A percentile compares a stretch with the other conserved stretches of the same genome.
phyloP scores from a whole-genome alignment of 768 basidiomycete genomes.

The Podaxis mareebaensis region DNA sequence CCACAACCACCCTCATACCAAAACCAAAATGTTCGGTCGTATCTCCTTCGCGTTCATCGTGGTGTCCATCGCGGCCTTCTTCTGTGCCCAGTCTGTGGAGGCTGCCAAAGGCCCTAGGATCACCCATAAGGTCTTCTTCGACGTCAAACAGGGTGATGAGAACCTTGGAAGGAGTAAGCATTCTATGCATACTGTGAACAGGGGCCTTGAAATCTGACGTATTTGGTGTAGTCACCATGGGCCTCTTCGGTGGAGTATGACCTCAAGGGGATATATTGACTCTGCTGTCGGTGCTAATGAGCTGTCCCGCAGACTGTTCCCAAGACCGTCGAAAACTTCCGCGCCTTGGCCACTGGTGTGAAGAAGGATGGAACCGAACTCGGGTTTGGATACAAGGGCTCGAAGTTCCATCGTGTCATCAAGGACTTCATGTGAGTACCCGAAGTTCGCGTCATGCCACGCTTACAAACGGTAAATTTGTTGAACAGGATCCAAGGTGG shows the following conservation, averaged over 20 bases:
- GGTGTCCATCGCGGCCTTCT: constrained; percentile 64
- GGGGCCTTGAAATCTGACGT: constrained; percentile 16
- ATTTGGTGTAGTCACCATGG: constrained; percentile 65
- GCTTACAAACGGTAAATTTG: not conserved
- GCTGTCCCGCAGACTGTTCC: constrained; percentile 71
- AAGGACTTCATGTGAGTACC: constrained; percentile 81
- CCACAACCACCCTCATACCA: constrained; percentile 20
- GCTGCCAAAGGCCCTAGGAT: constrained; percentile 88
- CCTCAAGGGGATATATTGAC: constrained; percentile 1
- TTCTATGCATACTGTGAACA: constrained; percentile 12
- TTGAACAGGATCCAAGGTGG: constrained; percentile 88
- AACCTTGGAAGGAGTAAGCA: constrained; percentile 75
- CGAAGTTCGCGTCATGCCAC: not conserved
- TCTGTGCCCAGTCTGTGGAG: constrained; percentile 71
- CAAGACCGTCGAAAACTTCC: constrained; percentile 97
- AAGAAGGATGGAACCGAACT: constrained; percentile 76
- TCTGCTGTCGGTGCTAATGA: not conserved
- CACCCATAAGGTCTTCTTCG: constrained; percentile 93
- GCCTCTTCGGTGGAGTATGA: constrained; percentile 86
- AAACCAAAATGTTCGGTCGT: constrained; percentile 58
- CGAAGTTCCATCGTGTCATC: constrained; percentile 95
- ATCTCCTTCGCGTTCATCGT: constrained; percentile 62
- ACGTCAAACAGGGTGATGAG: constrained; percentile 90
- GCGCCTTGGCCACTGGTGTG: constrained; percentile 83
- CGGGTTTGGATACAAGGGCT: constrained; percentile 92